Conservation (phyloP, 345 rosid genomes). For the Eucalyptus fibrosa region DNA sequence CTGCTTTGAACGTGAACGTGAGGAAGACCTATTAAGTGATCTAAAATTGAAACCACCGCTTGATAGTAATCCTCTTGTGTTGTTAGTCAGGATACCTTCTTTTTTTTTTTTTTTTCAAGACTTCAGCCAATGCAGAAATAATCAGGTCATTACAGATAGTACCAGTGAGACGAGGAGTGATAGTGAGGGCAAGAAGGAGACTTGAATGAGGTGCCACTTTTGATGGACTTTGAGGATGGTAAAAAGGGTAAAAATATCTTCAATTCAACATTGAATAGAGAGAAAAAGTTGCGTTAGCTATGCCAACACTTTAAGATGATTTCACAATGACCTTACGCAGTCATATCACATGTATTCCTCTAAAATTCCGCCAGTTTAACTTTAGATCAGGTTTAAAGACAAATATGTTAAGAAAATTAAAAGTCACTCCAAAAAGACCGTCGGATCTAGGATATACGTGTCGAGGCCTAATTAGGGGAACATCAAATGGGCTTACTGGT, state of each 20-base stretch:
- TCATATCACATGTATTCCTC: neutral
- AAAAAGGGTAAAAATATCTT: neutral
- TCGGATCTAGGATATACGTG: neutral
- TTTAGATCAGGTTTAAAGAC: neutral
- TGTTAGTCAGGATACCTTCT: neutral
- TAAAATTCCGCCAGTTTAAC: neutral
- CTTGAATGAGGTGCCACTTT: neutral
- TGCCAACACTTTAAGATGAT: neutral
- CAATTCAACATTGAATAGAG: neutral
- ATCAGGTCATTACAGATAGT: neutral
- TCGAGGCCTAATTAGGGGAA: neutral
- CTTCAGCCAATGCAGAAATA: neutral
- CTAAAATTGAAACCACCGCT: neutral
- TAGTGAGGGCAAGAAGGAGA: neutral
- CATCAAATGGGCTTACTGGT: neutral
- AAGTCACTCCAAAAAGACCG: neutral
- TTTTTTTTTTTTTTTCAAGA: neutral
- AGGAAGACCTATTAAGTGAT: neutral
- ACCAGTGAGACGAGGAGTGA: neutral
- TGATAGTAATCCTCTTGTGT: neutral
- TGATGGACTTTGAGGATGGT: neutral
- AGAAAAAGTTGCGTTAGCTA: neutral
- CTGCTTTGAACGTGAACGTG: neutral
- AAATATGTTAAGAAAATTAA: neutral
- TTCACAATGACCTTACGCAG: neutral